A percentile compares a stretch with the other conserved stretches of the same genome.
These are phyloP conservation scores for Aspergillus carlsbadensis DNA, from an alignment of 495 filamentous ascomycete species.

Conservation along the genomic window DNA sequence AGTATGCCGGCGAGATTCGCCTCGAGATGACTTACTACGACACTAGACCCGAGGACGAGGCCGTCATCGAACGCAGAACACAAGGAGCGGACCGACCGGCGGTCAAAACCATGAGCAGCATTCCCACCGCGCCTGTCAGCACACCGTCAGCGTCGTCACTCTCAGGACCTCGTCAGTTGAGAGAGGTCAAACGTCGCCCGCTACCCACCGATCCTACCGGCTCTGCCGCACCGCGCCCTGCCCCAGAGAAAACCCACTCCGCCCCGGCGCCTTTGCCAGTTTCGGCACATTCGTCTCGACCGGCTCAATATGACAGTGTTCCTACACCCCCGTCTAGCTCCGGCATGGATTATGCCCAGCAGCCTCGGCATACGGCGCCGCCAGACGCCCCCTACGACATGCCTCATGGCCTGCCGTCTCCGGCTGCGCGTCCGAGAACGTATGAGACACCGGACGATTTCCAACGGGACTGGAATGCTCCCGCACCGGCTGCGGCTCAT, in stretches of 20 bases:
- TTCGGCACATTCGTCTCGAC: constrained; percentile 24
- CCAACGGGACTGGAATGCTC: constrained; percentile 29
- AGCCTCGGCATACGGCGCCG: constrained; percentile 17
- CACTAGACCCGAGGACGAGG: constrained; percentile 73
- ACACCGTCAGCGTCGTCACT: constrained; percentile 25
- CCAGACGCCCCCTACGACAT: constrained; percentile 26
- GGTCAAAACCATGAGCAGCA: constrained; percentile 22
- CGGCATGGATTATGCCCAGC: constrained; percentile 20
- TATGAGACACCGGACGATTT: constrained; percentile 34
- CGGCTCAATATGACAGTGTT: constrained; percentile 24
- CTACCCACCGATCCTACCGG: constrained; percentile 71
- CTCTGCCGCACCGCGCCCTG: constrained; percentile 22
- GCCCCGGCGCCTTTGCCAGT: constrained; percentile 15
- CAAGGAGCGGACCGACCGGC: constrained; percentile 39
- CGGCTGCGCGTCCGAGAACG: constrained; percentile 20
- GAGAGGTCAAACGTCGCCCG: constrained; percentile 72
- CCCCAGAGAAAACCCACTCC: constrained; percentile 28
- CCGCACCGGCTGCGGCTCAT: constrained; percentile 16
- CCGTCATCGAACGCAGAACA: constrained; percentile 53
- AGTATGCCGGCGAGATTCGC: constrained; percentile 92
- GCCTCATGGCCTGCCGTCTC: constrained; percentile 20
- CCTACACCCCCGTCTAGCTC: constrained; percentile 22
- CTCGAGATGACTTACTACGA: constrained; percentile 98
- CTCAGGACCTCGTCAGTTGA: constrained; percentile 59
- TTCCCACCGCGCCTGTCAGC: constrained; percentile 6